These are phyloP conservation scores for Chionographis japonica DNA, from an alignment of 106 monocot genomes.

Conservation along the genomic window DNA sequence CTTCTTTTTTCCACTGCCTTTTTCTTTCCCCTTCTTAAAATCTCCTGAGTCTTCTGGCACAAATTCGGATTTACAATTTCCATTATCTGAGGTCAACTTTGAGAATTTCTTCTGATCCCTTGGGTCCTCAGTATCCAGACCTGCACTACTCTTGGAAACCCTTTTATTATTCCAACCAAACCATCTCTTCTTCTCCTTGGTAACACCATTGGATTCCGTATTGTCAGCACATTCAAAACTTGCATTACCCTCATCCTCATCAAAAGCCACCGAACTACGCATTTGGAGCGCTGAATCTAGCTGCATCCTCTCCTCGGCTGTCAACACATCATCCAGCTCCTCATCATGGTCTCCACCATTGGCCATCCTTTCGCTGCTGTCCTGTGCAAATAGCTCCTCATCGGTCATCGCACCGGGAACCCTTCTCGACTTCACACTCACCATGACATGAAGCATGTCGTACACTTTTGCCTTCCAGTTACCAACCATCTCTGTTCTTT, in stretches of 20 bases:
- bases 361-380: conserved; percentile 45
- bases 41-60: conserved; percentile 30
- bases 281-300: conserved; percentile 73
- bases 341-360: conserved; percentile 36
- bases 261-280: conserved; percentile 42
- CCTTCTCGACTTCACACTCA: conserved; percentile 89
- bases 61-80: conserved; percentile 31
- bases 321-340: conserved; percentile 77
- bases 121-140: conserved; percentile 38
- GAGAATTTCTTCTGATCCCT: conserved; percentile 23
- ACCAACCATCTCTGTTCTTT: conserved; percentile 76
- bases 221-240: conserved; percentile 10
- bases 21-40: conserved; percentile 62
- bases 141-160: conserved; percentile 26
- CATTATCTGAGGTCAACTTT: conserved; percentile 30
- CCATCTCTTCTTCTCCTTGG: conserved; percentile 78
- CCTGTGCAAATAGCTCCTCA: conserved; percentile 75
- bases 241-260: conserved; percentile 47
- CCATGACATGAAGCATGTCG: conserved; percentile 90
- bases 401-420: conserved; percentile 96
- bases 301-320: conserved; percentile 81
- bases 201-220: conserved; percentile 31
- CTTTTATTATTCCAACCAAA: conserved; percentile 73
- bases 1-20: conserved; percentile 64
- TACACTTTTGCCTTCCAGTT: conserved; percentile 91